Evolutionary conservation across 441 rosid genomes (phyloP).

Genomic region (Erodium moschatum): DNA sequence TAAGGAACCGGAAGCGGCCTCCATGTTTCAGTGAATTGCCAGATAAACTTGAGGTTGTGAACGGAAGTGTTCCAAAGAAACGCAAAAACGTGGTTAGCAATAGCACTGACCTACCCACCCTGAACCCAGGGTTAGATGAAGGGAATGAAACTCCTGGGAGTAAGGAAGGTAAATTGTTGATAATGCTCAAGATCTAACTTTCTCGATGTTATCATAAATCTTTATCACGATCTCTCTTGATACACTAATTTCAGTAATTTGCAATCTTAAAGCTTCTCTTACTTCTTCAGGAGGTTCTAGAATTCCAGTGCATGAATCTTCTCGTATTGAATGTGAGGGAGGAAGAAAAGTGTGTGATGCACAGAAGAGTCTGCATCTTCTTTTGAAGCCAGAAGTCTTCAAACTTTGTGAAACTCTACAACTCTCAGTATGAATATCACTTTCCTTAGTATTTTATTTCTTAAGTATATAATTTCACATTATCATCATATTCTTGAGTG

Average conservation of each 20-base stretch:
- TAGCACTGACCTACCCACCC: neutral
- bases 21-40: conserved; percentile 27
- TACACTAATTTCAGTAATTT: neutral
- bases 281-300: neutral
- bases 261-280: neutral
- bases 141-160: neutral
- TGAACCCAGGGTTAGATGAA: neutral
- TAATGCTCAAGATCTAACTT: neutral
- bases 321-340: conserved; percentile 25
- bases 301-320: neutral
- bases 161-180: conserved; percentile 6
- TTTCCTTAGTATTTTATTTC: conserved; percentile 23
- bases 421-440: conserved; percentile 49
- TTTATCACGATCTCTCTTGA: neutral
- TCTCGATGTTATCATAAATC: neutral
- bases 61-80: neutral
- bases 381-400: conserved; percentile 50
- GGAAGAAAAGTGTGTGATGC: conserved; percentile 32
- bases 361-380: conserved; percentile 52
- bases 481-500: neutral
- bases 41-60: conserved; percentile 14
- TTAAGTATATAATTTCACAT: conserved; percentile 1
- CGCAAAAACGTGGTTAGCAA: neutral
- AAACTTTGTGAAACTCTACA: conserved; percentile 56
- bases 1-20: conserved; percentile 59